phyloP scores from a whole-genome alignment of 805 yeast genomes.

The Wickerhamiella australiensis region DNA sequence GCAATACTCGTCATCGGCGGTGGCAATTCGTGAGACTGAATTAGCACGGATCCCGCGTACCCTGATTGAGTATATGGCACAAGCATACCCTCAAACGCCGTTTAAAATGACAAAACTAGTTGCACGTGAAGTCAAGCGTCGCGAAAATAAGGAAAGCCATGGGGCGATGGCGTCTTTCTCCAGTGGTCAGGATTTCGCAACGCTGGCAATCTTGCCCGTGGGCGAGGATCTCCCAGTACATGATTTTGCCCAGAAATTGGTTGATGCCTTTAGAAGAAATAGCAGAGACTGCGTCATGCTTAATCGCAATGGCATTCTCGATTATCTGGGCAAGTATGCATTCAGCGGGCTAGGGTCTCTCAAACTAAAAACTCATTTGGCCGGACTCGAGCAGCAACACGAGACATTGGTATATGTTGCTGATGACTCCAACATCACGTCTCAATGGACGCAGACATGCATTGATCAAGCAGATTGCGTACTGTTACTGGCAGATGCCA shows the following conservation, averaged over 20 bases:
- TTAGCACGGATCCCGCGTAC: conserved; percentile 86
- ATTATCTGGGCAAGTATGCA: conserved; percentile 80
- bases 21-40: conserved; percentile 85
- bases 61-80: conserved; percentile 70
- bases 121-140: conserved; percentile 36
- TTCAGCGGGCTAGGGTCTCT: conserved; percentile 78
- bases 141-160: not conserved
- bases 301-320: conserved; percentile 71
- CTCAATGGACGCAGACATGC: conserved; percentile 87
- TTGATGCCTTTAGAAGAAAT: conserved; percentile 56
- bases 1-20: conserved; percentile 53
- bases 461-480: conserved; percentile 92
- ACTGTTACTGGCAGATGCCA: conserved; percentile 76
- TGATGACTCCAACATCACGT: conserved; percentile 59
- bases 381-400: conserved; percentile 79
- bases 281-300: conserved; percentile 64
- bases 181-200: conserved; percentile 47
- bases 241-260: conserved; percentile 67
- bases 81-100: conserved; percentile 80
- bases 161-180: conserved; percentile 15
- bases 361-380: conserved; percentile 78
- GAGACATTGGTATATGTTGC: conserved; percentile 84
- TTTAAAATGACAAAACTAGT: conserved; percentile 80
- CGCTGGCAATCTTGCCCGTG: conserved; percentile 74
- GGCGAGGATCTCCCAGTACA: conserved; percentile 72